A percentile compares a stretch with the other conserved stretches of the same genome.
Evolutionary conservation across 345 rosid genomes (phyloP).

Genomic region (Firmiana major): DNA sequence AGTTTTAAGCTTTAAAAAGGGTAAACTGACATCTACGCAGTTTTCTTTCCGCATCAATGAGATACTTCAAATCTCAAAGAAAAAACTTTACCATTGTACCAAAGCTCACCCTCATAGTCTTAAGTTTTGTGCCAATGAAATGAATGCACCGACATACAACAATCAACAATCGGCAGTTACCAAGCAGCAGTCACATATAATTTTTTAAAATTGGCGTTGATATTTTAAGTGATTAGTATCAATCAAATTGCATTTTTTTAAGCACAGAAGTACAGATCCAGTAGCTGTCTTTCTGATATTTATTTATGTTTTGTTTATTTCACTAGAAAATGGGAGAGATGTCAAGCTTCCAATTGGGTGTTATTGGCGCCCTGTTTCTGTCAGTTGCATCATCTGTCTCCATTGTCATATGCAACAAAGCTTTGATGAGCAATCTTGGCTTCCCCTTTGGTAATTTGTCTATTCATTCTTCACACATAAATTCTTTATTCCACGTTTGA

Average conservation of each 20-base stretch:
- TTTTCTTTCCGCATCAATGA: no score
- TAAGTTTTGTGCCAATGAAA: neutral
- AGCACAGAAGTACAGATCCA: neutral
- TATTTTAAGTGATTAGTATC: neutral
- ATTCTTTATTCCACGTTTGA: neutral
- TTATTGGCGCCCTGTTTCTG: slow-evolving; percentile 87
- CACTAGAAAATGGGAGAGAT: slow-evolving; percentile 71
- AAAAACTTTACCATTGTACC: no score
- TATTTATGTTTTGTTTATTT: neutral
- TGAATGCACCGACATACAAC: neutral
- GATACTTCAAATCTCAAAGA: no score
- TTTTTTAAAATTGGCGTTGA: neutral
- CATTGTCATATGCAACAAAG: slow-evolving; percentile 99
- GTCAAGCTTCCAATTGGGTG: slow-evolving; percentile 79
- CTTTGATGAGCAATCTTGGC: slow-evolving; percentile 97
- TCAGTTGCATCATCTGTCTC: slow-evolving; percentile 98
- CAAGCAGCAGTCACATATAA: neutral
- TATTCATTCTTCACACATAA: neutral
- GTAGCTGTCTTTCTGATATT: neutral
- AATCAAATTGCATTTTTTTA: neutral
- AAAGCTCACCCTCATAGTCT: neutral
- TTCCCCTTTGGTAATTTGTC: slow-evolving; percentile 81
- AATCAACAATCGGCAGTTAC: neutral
- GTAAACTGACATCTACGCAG: no score
- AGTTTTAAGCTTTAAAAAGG: neutral